Conservation (phyloP, 805 yeast species). For the Candida peoriensis region DNA sequence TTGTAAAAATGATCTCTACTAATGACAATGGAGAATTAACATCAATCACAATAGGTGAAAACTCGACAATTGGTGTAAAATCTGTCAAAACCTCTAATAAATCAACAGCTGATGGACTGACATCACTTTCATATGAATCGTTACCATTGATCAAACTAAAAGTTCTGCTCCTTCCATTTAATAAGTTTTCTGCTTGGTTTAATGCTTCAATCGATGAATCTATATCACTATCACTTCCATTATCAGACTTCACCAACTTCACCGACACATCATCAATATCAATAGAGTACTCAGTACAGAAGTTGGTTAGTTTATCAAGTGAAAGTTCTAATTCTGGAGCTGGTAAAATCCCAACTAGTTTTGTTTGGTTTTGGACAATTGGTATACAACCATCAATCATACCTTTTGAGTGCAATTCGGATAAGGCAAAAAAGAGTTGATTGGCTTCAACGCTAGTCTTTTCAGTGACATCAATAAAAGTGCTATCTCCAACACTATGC, state of each 20-base stretch:
- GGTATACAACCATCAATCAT: slow-evolving; percentile 51
- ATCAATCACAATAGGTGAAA: slow-evolving; percentile 43
- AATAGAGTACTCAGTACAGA: slow-evolving; percentile 78
- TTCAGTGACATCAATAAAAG: slow-evolving; percentile 6
- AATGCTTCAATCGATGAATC: too few relatives aligned
- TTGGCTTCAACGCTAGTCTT: slow-evolving; percentile 16
- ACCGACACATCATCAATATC: slow-evolving; percentile 65
- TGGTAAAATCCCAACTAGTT: slow-evolving; percentile 40
- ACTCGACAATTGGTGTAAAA: slow-evolving; percentile 38
- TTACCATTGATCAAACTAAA: too few relatives aligned
- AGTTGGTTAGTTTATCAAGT: slow-evolving; percentile 29
- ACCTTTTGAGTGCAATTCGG: slow-evolving; percentile 33
- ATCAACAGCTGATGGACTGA: slow-evolving; percentile 65
- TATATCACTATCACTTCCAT: slow-evolving; percentile 39
- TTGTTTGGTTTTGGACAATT: slow-evolving; percentile 27
- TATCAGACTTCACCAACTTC: slow-evolving; percentile 86
- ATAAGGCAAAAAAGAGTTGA: slow-evolving; percentile 30
- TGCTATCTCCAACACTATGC: slow-evolving; percentile 17
- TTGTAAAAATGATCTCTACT: slow-evolving; percentile 46
- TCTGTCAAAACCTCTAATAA: slow-evolving; percentile 35
- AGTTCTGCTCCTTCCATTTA: too few relatives aligned
- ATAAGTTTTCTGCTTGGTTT: too few relatives aligned
- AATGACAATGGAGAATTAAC: slow-evolving; percentile 43
- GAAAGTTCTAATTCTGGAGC: slow-evolving; percentile 48
- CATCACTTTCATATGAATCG: slow-evolving; percentile 61